These are phyloP conservation scores for Ammopiptanthus mongolicus DNA, from an alignment of 306 rosid species.

Conservation along the genomic window DNA sequence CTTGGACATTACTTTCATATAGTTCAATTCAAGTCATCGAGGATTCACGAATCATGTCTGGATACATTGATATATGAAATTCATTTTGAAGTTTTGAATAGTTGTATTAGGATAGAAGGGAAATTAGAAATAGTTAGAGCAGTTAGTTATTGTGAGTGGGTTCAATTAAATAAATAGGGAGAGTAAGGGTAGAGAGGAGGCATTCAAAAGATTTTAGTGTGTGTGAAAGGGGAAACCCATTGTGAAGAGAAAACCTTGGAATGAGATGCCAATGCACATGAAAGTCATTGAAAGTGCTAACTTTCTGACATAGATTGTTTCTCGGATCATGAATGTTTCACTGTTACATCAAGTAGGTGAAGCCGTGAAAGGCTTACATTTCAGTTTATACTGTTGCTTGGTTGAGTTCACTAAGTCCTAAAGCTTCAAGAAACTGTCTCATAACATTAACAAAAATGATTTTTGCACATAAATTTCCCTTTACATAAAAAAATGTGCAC, in stretches of 20 bases:
- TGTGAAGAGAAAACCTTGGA: not conserved
- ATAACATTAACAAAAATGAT: not conserved
- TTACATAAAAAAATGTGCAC: not conserved
- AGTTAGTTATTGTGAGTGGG: too few species aligned
- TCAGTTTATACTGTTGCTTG: not conserved
- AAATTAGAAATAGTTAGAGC: too few species aligned
- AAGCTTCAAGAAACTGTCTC: not conserved
- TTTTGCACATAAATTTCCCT: not conserved
- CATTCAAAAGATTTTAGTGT: too few species aligned
- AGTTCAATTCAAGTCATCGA: not conserved
- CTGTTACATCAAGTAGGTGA: not conserved
- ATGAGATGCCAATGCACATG: not conserved
- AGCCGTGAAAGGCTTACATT: not conserved
- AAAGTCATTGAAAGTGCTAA: not conserved
- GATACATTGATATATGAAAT: not conserved
- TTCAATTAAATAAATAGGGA: too few species aligned
- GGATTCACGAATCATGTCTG: not conserved
- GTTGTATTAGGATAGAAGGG: not conserved
- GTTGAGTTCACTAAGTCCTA: not conserved
- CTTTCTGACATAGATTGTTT: conserved; percentile 5
- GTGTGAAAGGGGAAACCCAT: too few species aligned
- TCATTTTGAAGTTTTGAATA: conserved; percentile 11
- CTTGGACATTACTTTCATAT: not conserved
- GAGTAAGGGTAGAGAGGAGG: too few species aligned
- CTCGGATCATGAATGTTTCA: not conserved